Evolutionary conservation across 1,284 basidiomycete genomes (phyloP).

Genomic region (Fomitopsis palustris): DNA sequence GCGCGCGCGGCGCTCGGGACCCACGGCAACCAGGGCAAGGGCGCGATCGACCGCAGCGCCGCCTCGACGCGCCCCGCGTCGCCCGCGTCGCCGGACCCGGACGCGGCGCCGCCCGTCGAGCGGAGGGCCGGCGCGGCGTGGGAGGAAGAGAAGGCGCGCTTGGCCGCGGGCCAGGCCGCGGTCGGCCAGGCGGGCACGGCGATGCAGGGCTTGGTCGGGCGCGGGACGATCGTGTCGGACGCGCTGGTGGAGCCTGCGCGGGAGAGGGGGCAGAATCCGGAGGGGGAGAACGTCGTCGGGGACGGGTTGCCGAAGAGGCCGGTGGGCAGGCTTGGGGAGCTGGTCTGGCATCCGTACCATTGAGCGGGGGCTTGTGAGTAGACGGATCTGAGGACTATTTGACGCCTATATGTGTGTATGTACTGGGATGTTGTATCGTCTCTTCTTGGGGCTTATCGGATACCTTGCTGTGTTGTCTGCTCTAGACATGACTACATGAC

Average conservation of each 20-base stretch:
- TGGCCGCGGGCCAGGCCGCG: conserved; percentile 2
- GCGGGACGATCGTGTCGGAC: not conserved
- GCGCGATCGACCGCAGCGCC: not conserved
- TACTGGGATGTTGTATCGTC: not conserved
- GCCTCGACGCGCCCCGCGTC: not conserved
- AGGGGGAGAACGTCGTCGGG: not conserved
- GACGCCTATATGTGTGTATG: not conserved
- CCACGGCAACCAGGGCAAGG: not conserved
- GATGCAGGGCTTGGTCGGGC: not conserved
- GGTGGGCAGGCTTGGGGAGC: not conserved
- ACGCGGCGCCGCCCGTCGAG: not conserved
- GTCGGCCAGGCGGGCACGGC: not conserved
- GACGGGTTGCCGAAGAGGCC: not conserved
- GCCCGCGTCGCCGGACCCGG: not conserved
- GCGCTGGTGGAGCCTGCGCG: not conserved
- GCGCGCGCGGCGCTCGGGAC: not conserved
- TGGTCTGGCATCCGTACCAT: conserved; percentile 1
- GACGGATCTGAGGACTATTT: not conserved
- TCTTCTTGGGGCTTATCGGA: too few species aligned
- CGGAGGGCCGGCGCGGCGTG: not conserved
- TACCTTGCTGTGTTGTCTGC: not conserved
- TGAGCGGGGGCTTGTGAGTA: not conserved
- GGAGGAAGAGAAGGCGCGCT: not conserved
- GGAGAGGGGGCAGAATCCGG: not conserved
- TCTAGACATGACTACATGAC: not conserved